A percentile compares a stretch with the other conserved stretches of the same genome.
Conservation (phyloP, 2,329 filamentous ascomycete genomes). For the Colletotrichum sp. region DNA sequence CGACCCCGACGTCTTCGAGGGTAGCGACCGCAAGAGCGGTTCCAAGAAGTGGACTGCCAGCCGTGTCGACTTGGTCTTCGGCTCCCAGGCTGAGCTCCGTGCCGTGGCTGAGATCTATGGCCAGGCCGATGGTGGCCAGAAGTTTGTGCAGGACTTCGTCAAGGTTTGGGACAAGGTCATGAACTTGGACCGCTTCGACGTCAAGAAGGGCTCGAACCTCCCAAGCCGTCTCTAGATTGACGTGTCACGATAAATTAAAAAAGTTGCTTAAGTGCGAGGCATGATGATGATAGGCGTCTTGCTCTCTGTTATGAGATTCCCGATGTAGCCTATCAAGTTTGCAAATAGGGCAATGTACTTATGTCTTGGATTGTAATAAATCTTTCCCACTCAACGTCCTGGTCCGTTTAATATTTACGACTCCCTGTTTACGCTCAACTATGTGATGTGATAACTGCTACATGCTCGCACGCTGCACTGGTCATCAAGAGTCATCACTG, state of each 20-base stretch:
- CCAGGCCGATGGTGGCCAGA: slow-evolving; percentile 60
- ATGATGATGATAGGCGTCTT: background rate
- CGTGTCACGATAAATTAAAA: background rate
- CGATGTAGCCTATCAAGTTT: background rate
- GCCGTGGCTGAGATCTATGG: slow-evolving; percentile 75
- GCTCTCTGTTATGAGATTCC: background rate
- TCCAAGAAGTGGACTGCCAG: slow-evolving; percentile 72
- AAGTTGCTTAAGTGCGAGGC: background rate
- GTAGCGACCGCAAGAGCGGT: slow-evolving; percentile 69
- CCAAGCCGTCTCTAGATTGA: slow-evolving; percentile 5
- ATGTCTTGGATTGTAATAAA: background rate
- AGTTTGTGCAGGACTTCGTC: slow-evolving; percentile 76
- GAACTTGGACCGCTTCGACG: slow-evolving; percentile 74
- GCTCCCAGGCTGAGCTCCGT: slow-evolving; percentile 76
- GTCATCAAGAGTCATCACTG: fast-evolving
- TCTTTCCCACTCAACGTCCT: background rate
- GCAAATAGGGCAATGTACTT: background rate
- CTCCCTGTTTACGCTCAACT: background rate
- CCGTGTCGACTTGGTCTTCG: slow-evolving; percentile 73
- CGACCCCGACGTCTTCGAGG: slow-evolving; percentile 65
- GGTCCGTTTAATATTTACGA: fast-evolving
- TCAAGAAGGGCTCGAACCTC: slow-evolving; percentile 28
- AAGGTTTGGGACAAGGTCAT: slow-evolving; percentile 77
- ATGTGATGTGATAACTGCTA: fast-evolving
- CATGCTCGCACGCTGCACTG: background rate